These are phyloP conservation scores for Sporothrix phasma DNA, from an alignment of 2,329 filamentous ascomycete species.

Conservation along the genomic window DNA sequence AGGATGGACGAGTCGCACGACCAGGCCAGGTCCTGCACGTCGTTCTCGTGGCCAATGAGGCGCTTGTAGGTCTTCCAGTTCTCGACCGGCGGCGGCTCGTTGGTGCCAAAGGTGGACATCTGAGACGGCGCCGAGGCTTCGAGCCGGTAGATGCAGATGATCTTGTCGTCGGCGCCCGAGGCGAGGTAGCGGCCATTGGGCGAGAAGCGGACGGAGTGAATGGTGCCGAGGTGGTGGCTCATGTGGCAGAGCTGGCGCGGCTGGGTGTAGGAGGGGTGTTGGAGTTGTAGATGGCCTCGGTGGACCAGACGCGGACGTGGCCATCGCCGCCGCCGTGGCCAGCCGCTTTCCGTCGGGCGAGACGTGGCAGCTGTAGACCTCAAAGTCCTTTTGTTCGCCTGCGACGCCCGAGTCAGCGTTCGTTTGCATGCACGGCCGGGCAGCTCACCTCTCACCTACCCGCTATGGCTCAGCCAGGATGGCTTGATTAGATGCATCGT, in stretches of 20 bases:
- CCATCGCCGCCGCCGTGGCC: slow-evolving; percentile 95
- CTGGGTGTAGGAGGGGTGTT: slow-evolving; percentile 59
- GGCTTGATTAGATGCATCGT: slow-evolving; percentile 86
- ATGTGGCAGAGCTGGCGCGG: slow-evolving; percentile 94
- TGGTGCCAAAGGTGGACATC: slow-evolving; percentile 73
- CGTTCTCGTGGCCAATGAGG: slow-evolving; percentile 93
- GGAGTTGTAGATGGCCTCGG: slow-evolving; percentile 80
- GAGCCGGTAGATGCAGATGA: slow-evolving; percentile 92
- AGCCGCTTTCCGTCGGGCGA: slow-evolving; percentile 88
- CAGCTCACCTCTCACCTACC: slow-evolving; percentile 34
- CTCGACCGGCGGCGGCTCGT: slow-evolving; percentile 85
- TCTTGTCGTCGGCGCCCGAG: slow-evolving; percentile 95
- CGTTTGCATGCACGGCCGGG: too few relatives aligned
- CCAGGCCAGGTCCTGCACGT: slow-evolving; percentile 97
- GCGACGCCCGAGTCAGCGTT: neutral
- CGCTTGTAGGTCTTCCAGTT: slow-evolving; percentile 96
- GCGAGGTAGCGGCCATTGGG: slow-evolving; percentile 91
- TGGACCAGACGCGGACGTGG: slow-evolving; percentile 96
- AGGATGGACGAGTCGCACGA: slow-evolving; percentile 91
- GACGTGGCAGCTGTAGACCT: slow-evolving; percentile 96
- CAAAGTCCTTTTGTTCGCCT: slow-evolving; percentile 96
- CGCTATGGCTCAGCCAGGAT: slow-evolving; percentile 89
- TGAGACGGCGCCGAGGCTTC: slow-evolving; percentile 71
- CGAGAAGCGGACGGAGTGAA: slow-evolving; percentile 94
- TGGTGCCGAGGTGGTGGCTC: slow-evolving; percentile 96